Evolutionary conservation across 1,284 basidiomycete species (phyloP).

Genomic region (Takashimella tepidaria): DNA sequence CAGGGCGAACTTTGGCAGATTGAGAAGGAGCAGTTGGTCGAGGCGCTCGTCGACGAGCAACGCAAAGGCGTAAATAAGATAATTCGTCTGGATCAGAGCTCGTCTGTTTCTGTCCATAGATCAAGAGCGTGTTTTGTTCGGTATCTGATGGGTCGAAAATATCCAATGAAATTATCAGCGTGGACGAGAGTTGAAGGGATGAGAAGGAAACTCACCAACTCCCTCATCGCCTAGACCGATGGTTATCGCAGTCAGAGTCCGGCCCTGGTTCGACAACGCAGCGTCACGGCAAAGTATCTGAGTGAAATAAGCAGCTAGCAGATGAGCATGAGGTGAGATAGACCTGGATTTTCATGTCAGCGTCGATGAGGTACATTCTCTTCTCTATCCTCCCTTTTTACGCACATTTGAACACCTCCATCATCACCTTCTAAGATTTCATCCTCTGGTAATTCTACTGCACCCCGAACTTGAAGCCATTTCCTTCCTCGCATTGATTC

Average conservation of each 20-base stretch:
- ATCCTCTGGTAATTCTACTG: constrained; percentile 29
- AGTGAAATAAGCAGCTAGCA: constrained; percentile 38
- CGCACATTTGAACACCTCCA: constrained; percentile 35
- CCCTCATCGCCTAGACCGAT: constrained; percentile 45
- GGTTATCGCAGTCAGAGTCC: constrained; percentile 32
- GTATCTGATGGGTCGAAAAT: constrained; percentile 2
- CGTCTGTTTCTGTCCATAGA: constrained; percentile 13
- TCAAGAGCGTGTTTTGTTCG: constrained; percentile 2
- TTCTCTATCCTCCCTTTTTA: not conserved
- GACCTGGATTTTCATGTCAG: constrained; percentile 18
- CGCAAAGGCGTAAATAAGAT: constrained; percentile 24
- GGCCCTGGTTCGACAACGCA: constrained; percentile 24
- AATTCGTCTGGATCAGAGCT: not conserved
- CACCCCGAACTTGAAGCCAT: constrained; percentile 35
- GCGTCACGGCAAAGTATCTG: constrained; percentile 29
- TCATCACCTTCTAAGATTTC: constrained; percentile 35
- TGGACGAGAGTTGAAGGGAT: not conserved
- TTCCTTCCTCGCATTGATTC: constrained; percentile 45
- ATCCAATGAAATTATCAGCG: not conserved
- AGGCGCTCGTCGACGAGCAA: constrained; percentile 27
- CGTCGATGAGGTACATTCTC: not conserved
- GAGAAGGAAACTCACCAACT: constrained; percentile 15
- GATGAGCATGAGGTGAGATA: constrained; percentile 27
- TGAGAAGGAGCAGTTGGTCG: constrained; percentile 4
- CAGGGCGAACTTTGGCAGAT: constrained; percentile 35